Conservation (phyloP, 345 rosid species). For the Hibiscus syriacus region DNA sequence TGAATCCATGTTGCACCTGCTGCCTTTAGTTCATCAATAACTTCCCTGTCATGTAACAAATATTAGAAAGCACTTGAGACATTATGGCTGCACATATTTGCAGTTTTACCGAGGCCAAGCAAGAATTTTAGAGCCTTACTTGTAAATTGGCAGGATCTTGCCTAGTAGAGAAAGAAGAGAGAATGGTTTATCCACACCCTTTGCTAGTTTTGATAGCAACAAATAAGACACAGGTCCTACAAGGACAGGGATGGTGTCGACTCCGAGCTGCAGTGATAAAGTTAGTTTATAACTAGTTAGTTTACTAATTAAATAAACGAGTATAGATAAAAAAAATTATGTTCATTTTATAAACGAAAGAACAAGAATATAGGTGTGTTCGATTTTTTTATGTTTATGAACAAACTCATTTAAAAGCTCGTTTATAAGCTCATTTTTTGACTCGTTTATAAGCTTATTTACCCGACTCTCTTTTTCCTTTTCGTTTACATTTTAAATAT, state of each 20-base stretch:
- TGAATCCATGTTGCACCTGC: constrained; percentile 96
- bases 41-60: constrained; percentile 49
- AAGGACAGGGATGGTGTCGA: constrained; percentile 84
- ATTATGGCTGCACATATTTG: background rate
- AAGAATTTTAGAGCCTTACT: constrained; percentile 31
- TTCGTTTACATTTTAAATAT: too few species aligned
- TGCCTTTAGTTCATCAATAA: constrained; percentile 69
- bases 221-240: constrained; percentile 85
- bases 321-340: too few species aligned
- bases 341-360: too few species aligned
- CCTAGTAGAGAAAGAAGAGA: constrained; percentile 66
- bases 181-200: constrained; percentile 74
- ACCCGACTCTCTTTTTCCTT: too few species aligned
- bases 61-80: background rate
- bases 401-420: too few species aligned
- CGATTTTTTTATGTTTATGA: too few species aligned
- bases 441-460: too few species aligned
- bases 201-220: constrained; percentile 84
- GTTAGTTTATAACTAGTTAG: too few species aligned
- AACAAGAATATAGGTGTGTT: too few species aligned
- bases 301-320: too few species aligned
- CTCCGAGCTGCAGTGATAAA: constrained; percentile 65
- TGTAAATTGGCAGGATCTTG: constrained; percentile 71
- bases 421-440: too few species aligned
- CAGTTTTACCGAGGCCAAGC: background rate